Conservation (phyloP, 306 rosid species). For the Pueraria montana region DNA sequence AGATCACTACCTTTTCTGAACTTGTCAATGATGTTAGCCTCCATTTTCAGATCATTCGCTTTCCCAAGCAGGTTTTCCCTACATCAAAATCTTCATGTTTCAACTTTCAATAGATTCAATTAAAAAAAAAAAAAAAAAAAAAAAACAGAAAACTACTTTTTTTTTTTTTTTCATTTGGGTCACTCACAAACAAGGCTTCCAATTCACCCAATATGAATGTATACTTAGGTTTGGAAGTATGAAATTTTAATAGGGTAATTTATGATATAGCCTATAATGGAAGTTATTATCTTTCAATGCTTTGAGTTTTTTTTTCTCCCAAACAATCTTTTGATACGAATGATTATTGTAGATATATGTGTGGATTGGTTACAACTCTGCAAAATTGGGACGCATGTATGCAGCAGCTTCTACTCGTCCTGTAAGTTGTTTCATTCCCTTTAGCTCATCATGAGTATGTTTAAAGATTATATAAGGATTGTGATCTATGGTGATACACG, state of each 20-base stretch:
- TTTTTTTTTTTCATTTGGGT: not conserved
- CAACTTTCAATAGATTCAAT: not conserved
- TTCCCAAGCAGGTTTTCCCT: slow-evolving; percentile 75
- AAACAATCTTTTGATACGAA: slow-evolving; percentile 15
- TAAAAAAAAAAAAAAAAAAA: not conserved
- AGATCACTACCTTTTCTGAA: slow-evolving; percentile 73
- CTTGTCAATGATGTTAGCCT: slow-evolving; percentile 68
- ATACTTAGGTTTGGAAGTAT: not conserved
- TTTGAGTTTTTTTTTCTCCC: not conserved
- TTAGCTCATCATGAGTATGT: slow-evolving; percentile 4
- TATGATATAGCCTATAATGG: not conserved
- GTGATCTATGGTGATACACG: slow-evolving; percentile 17
- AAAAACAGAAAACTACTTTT: too few relatives aligned
- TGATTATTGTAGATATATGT: slow-evolving; percentile 71
- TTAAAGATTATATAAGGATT: not conserved
- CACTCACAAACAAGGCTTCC: not conserved
- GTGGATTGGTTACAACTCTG: slow-evolving; percentile 89
- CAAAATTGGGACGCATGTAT: slow-evolving; percentile 80
- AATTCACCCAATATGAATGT: not conserved
- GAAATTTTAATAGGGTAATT: not conserved
- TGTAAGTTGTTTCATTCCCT: slow-evolving; percentile 55
- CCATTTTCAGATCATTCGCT: slow-evolving; percentile 85
- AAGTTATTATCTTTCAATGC: slow-evolving; percentile 20
- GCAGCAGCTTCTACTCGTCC: slow-evolving; percentile 90
- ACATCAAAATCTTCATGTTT: not conserved